phyloP scores from a whole-genome alignment of 345 rosid genomes.

The Reutealis trisperma region DNA sequence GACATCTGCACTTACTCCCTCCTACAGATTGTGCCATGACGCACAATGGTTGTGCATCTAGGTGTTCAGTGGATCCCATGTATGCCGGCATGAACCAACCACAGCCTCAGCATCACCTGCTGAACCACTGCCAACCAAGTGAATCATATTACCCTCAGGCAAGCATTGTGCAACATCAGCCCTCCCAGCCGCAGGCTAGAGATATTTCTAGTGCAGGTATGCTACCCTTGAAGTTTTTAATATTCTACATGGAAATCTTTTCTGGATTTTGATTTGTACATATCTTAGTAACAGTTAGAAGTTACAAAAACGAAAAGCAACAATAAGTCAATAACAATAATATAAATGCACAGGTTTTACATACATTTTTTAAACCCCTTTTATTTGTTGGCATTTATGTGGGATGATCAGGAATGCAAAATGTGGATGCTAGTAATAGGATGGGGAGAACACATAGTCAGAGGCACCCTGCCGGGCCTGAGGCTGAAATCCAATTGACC shows the following conservation, averaged over 20 bases:
- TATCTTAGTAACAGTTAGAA: not conserved
- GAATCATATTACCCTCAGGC: constrained; percentile 18
- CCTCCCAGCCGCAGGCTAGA: constrained; percentile 13
- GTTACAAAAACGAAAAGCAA: not conserved
- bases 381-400: not conserved
- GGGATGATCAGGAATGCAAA: constrained; percentile 13
- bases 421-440: constrained; percentile 5
- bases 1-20: constrained; percentile 10
- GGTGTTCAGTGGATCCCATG: constrained; percentile 18
- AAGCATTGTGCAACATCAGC: constrained; percentile 22
- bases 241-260: not conserved
- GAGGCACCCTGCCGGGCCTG: constrained; percentile 8
- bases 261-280: not conserved
- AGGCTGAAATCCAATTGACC: constrained; percentile 1
- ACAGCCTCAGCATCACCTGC: not conserved
- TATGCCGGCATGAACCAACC: constrained; percentile 2
- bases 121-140: constrained; percentile 13
- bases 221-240: not conserved
- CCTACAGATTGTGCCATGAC: constrained; percentile 14
- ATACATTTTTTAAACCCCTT: not conserved
- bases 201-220: constrained; percentile 24
- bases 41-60: constrained; percentile 15
- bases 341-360: not conserved
- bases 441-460: constrained; percentile 14
- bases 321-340: not conserved